Percentiles rank a stretch among this genome's conserved stretches.
Conservation (phyloP, 2,329 filamentous ascomycete genomes). For the Colletotrichum sp. region DNA sequence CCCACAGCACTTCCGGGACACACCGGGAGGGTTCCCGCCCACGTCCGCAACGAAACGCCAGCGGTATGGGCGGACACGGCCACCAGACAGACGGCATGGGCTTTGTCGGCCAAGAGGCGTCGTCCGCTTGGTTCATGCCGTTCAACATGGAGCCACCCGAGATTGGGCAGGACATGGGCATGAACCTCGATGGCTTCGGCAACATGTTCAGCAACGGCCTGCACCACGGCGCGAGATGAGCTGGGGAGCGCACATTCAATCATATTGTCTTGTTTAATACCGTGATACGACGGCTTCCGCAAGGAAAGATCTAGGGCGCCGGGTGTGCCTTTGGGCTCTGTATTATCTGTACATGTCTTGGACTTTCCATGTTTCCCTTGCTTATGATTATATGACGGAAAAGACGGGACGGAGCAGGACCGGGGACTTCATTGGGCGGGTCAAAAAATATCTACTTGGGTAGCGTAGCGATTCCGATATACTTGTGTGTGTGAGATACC, state of each 20-base stretch:
- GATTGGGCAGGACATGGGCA: constrained; percentile 52
- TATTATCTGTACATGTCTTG: constrained; percentile 1
- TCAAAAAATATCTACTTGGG: background rate
- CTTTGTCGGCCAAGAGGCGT: constrained; percentile 47
- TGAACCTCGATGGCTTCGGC: constrained; percentile 54
- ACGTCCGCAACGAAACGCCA: constrained; percentile 26
- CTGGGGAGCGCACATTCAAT: background rate
- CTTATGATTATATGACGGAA: background rate
- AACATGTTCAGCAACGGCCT: constrained; percentile 48
- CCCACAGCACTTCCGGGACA: constrained; percentile 28
- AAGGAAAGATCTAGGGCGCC: background rate
- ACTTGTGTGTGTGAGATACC: constrained; percentile 12
- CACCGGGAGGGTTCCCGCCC: constrained; percentile 20
- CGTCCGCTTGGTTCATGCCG: constrained; percentile 87
- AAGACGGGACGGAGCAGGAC: background rate
- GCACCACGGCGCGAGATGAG: constrained; percentile 26
- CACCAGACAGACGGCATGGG: constrained; percentile 21
- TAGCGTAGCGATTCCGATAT: constrained; percentile 8
- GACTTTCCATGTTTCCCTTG: background rate
- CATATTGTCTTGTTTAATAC: background rate
- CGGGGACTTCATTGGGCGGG: background rate
- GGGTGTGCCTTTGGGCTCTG: background rate
- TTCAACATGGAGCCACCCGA: constrained; percentile 87
- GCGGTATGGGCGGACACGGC: constrained; percentile 33
- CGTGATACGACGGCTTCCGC: background rate